Percentiles rank a stretch among this genome's conserved stretches.
Evolutionary conservation across 306 rosid species (phyloP).

Genomic region (Rubus parviflorus): DNA sequence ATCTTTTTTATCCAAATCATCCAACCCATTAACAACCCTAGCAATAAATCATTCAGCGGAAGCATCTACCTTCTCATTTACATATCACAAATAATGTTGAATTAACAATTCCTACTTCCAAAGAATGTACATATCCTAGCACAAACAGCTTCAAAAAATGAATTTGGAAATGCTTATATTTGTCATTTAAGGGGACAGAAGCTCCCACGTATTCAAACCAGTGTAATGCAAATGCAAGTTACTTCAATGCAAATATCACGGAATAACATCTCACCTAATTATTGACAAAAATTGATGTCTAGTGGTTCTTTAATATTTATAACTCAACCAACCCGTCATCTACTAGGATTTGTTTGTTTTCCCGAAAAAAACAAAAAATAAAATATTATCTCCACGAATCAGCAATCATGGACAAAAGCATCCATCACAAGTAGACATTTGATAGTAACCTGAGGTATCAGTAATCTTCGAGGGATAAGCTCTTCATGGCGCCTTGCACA

Average conservation of each 20-base stretch:
- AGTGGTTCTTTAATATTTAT: background rate
- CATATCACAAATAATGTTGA: background rate
- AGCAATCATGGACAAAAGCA: slow-evolving; percentile 14
- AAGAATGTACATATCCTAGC: background rate
- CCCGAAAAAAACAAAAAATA: background rate
- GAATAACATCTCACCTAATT: background rate
- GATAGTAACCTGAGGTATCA: slow-evolving; percentile 85
- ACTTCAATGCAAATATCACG: background rate
- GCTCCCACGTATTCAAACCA: background rate
- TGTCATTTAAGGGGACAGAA: background rate
- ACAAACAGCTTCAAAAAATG: background rate
- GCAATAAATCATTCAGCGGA: background rate
- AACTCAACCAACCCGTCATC: background rate
- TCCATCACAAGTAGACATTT: slow-evolving; percentile 24
- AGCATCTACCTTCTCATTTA: background rate
- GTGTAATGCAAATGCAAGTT: background rate
- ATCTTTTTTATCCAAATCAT: background rate
- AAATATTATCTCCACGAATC: background rate
- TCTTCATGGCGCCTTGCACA: slow-evolving; percentile 99
- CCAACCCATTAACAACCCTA: background rate
- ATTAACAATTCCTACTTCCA: background rate
- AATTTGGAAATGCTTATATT: background rate
- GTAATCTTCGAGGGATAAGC: slow-evolving; percentile 90
- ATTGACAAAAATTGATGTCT: background rate
- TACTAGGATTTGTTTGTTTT: background rate